Percentiles rank a stretch among this genome's conserved stretches.
phyloP scores from a whole-genome alignment of 2,329 filamentous ascomycete genomes.

The Paecilomyces formosus region DNA sequence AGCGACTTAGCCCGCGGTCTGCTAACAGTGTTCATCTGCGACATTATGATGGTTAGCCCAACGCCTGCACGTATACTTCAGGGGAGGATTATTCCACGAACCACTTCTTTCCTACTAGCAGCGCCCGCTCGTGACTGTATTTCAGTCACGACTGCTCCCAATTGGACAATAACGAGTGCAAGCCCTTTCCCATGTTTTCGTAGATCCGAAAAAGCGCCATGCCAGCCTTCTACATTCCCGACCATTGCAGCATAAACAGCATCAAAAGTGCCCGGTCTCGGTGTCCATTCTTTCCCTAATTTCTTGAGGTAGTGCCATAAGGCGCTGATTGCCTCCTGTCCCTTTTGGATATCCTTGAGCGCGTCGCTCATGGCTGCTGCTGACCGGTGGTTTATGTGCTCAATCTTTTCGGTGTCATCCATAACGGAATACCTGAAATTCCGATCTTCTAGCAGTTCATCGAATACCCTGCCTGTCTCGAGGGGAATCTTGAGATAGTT shows the following conservation, averaged over 20 bases:
- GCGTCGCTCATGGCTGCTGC: slow-evolving; percentile 67
- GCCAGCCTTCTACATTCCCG: slow-evolving; percentile 87
- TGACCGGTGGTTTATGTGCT: slow-evolving; percentile 78
- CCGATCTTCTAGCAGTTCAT: slow-evolving; percentile 78
- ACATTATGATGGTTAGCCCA: not conserved
- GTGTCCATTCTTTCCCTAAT: slow-evolving; percentile 55
- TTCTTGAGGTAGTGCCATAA: slow-evolving; percentile 68
- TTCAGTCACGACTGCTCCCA: slow-evolving; percentile 71
- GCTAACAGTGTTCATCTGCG: not conserved
- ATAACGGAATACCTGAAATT: slow-evolving; percentile 75
- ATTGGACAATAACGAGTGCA: slow-evolving; percentile 60
- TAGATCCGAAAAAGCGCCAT: slow-evolving; percentile 68
- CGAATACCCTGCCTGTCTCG: slow-evolving; percentile 73
- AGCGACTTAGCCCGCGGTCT: slow-evolving; percentile 13
- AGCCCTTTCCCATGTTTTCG: slow-evolving; percentile 65
- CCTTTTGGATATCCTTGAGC: slow-evolving; percentile 70
- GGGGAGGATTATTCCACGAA: slow-evolving; percentile 47
- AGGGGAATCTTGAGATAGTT: slow-evolving; percentile 76
- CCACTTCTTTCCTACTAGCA: slow-evolving; percentile 63
- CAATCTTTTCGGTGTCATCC: slow-evolving; percentile 82
- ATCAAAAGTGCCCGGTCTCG: slow-evolving; percentile 52
- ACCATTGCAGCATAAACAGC: slow-evolving; percentile 85
- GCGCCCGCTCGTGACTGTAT: slow-evolving; percentile 80
- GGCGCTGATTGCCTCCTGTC: slow-evolving; percentile 65
- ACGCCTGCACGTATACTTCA: slow-evolving; percentile 2